These are phyloP conservation scores for Kockovaella imperatae DNA, from an alignment of 768 basidiomycete species.

Conservation along the genomic window DNA sequence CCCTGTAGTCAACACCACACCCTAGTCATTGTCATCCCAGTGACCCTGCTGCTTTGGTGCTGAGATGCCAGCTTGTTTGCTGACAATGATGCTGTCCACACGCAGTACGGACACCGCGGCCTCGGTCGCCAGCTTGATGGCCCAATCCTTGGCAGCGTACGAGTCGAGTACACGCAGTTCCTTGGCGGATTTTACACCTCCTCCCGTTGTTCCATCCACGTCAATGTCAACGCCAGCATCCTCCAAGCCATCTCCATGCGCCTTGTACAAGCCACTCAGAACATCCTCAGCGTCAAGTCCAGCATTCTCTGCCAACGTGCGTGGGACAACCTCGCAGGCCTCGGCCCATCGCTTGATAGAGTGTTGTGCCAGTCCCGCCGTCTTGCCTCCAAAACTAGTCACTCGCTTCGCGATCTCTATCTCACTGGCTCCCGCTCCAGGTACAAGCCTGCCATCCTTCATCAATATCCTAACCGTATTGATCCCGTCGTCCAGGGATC, in stretches of 20 bases:
- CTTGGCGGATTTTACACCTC: slow-evolving; percentile 22
- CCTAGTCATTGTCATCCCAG: slow-evolving; percentile 42
- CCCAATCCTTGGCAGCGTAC: slow-evolving; percentile 77
- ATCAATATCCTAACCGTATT: slow-evolving; percentile 88
- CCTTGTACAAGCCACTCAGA: slow-evolving; percentile 78
- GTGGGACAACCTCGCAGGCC: slow-evolving; percentile 84
- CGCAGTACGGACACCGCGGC: slow-evolving; percentile 52
- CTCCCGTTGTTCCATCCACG: slow-evolving; percentile 24
- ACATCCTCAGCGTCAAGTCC: slow-evolving; percentile 84
- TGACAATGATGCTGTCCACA: slow-evolving; percentile 97
- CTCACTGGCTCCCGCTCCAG: slow-evolving; percentile 91
- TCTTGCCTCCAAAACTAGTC: slow-evolving; percentile 74
- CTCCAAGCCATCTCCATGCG: slow-evolving; percentile 58
- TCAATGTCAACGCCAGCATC: slow-evolving; percentile 45
- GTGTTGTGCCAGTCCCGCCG: slow-evolving; percentile 88
- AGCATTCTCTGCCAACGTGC: slow-evolving; percentile 91
- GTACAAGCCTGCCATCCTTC: slow-evolving; percentile 80
- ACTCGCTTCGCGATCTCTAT: slow-evolving; percentile 80
- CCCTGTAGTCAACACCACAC: too few relatives aligned
- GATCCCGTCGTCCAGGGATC: slow-evolving; percentile 92
- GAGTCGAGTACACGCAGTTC: slow-evolving; percentile 64
- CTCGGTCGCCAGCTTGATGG: slow-evolving; percentile 43
- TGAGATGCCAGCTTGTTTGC: slow-evolving; percentile 52
- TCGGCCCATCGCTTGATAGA: slow-evolving; percentile 81
- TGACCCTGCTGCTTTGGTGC: slow-evolving; percentile 42